Percentiles rank a stretch among this genome's conserved stretches.
phyloP scores from a whole-genome alignment of 2,329 filamentous ascomycete species.

The Didymella lethalis region DNA sequence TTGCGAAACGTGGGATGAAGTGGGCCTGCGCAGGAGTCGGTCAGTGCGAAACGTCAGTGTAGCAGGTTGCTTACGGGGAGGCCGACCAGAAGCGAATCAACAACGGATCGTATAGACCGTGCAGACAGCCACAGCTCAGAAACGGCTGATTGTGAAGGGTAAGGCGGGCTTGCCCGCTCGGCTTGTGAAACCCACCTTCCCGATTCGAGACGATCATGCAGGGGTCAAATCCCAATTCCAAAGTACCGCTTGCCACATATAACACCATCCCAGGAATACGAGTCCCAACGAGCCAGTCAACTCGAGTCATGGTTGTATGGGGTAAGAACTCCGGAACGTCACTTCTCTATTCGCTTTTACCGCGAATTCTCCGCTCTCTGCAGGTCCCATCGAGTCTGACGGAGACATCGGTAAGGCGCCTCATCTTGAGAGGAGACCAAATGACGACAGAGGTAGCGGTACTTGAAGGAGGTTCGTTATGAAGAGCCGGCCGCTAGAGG shows the following conservation, averaged over 20 bases:
- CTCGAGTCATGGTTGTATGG: not conserved
- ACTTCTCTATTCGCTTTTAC: constrained; percentile 3
- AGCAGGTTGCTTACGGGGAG: constrained; percentile 1
- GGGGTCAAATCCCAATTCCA: constrained; percentile 2
- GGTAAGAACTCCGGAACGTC: not conserved
- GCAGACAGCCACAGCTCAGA: constrained; percentile 14
- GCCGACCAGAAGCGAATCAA: constrained; percentile 16
- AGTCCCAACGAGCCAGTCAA: not conserved
- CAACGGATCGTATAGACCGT: constrained; percentile 7
- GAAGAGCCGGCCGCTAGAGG: not conserved
- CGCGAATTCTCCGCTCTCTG: constrained; percentile 4
- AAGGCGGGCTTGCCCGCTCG: constrained; percentile 13
- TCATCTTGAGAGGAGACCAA: not conserved
- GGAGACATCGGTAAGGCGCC: not conserved
- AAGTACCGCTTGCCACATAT: constrained; percentile 13
- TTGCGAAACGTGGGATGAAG: constrained; percentile 13
- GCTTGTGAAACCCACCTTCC: constrained; percentile 23
- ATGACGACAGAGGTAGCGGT: not conserved
- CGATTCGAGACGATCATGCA: constrained; percentile 13
- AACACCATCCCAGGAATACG: not conserved
- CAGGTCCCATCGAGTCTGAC: not conserved
- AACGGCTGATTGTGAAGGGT: constrained; percentile 11
- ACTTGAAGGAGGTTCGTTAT: not conserved
- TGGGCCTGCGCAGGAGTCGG: constrained; percentile 4
- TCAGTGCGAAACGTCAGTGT: constrained; percentile 11